A percentile compares a stretch with the other conserved stretches of the same genome.
These are phyloP conservation scores for Chenopodium suecicum DNA, from an alignment of 148 eudicot genomes.

Conservation along the genomic window DNA sequence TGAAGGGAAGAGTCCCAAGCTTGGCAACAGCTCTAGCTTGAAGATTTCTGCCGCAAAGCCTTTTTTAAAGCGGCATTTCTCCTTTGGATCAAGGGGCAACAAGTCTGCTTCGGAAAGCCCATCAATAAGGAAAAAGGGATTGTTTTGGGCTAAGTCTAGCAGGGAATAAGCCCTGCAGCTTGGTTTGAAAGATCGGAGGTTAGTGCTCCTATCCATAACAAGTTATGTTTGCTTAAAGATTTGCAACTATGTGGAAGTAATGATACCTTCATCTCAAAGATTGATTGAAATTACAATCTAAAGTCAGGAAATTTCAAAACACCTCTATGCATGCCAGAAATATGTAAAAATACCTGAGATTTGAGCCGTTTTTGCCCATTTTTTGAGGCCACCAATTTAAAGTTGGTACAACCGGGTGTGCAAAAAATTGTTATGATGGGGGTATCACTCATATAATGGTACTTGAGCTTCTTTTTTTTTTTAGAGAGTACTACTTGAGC, in stretches of 20 bases:
- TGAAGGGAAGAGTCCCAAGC: constrained; percentile 51
- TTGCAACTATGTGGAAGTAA: background rate
- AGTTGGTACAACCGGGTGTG: no score
- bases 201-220: constrained; percentile 16
- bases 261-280: background rate
- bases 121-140: constrained; percentile 48
- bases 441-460: no score
- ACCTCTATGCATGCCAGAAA: no score
- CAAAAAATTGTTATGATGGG: no score
- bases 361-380: no score
- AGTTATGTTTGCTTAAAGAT: background rate
- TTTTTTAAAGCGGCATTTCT: constrained; percentile 77
- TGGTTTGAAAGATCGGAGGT: constrained; percentile 20
- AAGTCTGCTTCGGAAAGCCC: constrained; percentile 46
- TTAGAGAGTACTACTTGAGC: no score
- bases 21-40: constrained; percentile 64
- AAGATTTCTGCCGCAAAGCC: constrained; percentile 64
- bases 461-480: no score
- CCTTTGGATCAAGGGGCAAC: constrained; percentile 63
- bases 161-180: constrained; percentile 43
- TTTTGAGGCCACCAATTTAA: no score
- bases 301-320: no score
- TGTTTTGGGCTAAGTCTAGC: constrained; percentile 91
- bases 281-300: no score
- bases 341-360: no score